Conservation (phyloP, 2,329 filamentous ascomycete species). For the Zarea fungicola region DNA sequence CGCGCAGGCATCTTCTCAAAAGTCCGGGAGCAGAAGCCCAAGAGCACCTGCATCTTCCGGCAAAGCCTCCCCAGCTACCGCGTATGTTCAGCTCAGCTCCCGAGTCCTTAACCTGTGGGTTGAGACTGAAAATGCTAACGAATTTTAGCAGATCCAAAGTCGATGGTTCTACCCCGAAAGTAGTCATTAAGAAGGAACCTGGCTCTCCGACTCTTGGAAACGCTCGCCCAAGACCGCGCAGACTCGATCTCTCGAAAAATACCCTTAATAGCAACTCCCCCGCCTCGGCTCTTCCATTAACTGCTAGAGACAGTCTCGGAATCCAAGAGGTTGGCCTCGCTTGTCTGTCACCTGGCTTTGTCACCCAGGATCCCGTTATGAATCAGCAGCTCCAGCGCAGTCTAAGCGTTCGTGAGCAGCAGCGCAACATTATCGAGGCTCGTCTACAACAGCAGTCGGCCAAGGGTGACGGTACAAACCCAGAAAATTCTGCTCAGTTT, state of each 20-base stretch:
- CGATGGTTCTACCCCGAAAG: conserved; percentile 61
- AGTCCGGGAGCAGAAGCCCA: conserved; percentile 51
- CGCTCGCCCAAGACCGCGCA: conserved; percentile 69
- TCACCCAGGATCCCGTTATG: conserved; percentile 95
- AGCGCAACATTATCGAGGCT: conserved; percentile 90
- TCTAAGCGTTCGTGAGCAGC: conserved; percentile 87
- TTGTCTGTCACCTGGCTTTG: conserved; percentile 90
- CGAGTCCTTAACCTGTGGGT: conserved; percentile 14
- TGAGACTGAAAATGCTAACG: neutral
- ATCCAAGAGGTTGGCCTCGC: conserved; percentile 93
- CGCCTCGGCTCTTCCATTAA: conserved; percentile 66
- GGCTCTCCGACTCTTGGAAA: conserved; percentile 75
- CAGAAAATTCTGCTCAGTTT: conserved; percentile 44
- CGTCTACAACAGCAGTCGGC: conserved; percentile 84
- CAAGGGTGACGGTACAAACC: conserved; percentile 58
- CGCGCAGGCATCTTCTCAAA: conserved; percentile 40
- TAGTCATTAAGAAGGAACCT: conserved; percentile 95
- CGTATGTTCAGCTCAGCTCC: conserved; percentile 42
- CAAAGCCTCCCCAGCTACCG: conserved; percentile 54
- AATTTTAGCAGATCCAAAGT: conserved; percentile 36
- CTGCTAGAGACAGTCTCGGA: conserved; percentile 69
- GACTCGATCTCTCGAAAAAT: conserved; percentile 70
- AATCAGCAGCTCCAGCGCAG: conserved; percentile 92
- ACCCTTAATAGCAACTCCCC: conserved; percentile 45
- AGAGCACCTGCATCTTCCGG: conserved; percentile 32